phyloP scores from a whole-genome alignment of 257 asterid species.

The Nicotiana undulata region DNA sequence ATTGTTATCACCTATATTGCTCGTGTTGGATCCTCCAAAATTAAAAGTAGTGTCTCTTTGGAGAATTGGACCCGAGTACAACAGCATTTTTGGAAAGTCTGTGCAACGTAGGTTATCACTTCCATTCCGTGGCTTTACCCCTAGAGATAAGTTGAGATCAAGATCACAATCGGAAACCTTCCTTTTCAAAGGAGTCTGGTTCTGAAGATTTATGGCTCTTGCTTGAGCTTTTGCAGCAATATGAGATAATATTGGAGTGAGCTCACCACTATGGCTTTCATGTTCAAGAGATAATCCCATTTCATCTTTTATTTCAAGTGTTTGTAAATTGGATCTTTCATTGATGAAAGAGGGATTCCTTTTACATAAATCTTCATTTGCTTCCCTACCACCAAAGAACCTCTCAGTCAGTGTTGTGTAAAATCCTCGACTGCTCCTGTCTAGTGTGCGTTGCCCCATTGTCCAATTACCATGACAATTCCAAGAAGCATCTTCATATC shows the following conservation, averaged over 20 bases:
- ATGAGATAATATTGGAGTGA: background rate
- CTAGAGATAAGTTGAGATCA: conserved; percentile 56
- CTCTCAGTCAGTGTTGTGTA: conserved; percentile 21
- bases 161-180: conserved; percentile 28
- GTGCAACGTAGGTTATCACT: background rate
- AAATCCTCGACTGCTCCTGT: conserved; percentile 24
- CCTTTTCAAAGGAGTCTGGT: conserved; percentile 31
- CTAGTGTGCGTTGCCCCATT: conserved; percentile 13
- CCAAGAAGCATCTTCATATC: conserved; percentile 44
- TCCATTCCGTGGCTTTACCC: conserved; percentile 21
- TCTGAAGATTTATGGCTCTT: background rate
- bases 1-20: background rate
- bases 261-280: conserved; percentile 13
- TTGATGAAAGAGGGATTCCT: conserved; percentile 19
- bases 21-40: no score
- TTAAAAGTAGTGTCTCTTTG: no score
- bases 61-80: no score
- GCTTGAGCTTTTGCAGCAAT: background rate
- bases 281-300: conserved; percentile 8
- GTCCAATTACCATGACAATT: conserved; percentile 33
- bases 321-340: conserved; percentile 19
- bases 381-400: conserved; percentile 19
- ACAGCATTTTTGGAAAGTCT: no score
- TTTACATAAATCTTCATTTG: conserved; percentile 21
- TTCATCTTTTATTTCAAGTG: conserved; percentile 9